Evolutionary conservation across 2,329 filamentous ascomycete species (phyloP).

Genomic region (Triangularia verruculosa): DNA sequence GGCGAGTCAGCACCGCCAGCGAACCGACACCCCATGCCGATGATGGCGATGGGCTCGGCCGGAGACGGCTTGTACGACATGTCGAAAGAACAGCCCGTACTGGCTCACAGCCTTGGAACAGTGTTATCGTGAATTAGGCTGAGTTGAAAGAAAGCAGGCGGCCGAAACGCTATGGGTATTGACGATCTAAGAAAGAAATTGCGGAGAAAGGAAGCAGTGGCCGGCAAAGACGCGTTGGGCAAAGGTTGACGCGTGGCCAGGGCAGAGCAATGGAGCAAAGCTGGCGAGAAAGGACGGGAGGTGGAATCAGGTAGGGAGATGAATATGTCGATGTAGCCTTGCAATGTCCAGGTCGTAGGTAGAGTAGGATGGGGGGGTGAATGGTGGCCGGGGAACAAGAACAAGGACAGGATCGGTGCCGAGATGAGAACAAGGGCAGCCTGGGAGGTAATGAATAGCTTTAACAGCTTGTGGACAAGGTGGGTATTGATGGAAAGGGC

Average conservation of each 20-base stretch:
- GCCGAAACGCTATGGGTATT: neutral
- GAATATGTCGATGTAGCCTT: neutral
- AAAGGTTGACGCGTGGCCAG: neutral
- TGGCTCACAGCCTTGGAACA: neutral
- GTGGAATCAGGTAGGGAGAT: neutral
- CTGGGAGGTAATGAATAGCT: neutral
- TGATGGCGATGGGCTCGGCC: slow-evolving; percentile 27
- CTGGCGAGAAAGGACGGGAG: neutral
- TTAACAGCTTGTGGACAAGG: neutral
- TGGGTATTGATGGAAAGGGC: neutral
- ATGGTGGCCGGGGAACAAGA: neutral
- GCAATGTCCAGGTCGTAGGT: neutral
- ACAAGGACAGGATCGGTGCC: neutral
- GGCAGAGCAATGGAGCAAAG: neutral
- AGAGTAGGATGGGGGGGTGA: neutral
- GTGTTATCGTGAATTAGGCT: neutral
- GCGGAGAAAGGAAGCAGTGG: neutral
- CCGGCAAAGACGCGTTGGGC: neutral
- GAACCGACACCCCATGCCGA: slow-evolving; percentile 33
- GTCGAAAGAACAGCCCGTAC: neutral
- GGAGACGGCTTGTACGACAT: slow-evolving; percentile 25
- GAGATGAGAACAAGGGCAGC: neutral
- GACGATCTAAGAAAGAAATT: neutral
- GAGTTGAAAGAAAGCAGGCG: neutral
- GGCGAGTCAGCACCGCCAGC: slow-evolving; percentile 32